phyloP scores from a whole-genome alignment of 495 filamentous ascomycete genomes.

The Gamarada debralockiae region DNA sequence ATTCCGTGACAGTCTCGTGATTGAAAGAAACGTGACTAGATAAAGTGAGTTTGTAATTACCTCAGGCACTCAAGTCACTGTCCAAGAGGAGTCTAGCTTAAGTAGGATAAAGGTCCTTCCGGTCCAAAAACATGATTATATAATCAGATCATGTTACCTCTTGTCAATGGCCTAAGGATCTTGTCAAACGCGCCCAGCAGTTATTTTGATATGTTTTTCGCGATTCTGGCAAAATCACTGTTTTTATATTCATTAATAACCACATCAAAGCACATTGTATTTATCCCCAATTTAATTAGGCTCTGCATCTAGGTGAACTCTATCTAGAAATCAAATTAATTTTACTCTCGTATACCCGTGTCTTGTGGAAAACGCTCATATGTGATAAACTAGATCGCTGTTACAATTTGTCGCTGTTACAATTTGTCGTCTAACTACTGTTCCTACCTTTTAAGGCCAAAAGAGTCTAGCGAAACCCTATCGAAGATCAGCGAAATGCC shows the following conservation, averaged over 20 bases:
- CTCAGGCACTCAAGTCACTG: background rate
- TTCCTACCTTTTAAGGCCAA: background rate
- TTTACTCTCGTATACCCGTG: too few species aligned
- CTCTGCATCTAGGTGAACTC: background rate
- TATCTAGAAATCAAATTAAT: too few species aligned
- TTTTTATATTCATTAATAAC: conserved; percentile 6
- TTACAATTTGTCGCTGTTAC: too few species aligned
- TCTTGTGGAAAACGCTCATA: conserved; percentile 1
- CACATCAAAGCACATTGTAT: background rate
- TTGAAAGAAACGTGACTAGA: too few species aligned
- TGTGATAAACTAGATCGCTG: background rate
- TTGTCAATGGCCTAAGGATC: background rate
- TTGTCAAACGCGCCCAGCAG: background rate
- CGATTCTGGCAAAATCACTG: conserved; percentile 1
- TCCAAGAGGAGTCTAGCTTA: background rate
- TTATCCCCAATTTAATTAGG: conserved; percentile 1
- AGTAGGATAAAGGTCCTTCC: background rate
- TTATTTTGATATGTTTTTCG: conserved; percentile 7
- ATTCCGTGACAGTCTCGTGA: too few species aligned
- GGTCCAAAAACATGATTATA: too few species aligned
- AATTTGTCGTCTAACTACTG: background rate
- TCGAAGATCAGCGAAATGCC: background rate
- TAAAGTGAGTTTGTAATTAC: too few species aligned
- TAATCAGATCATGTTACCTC: too few species aligned
- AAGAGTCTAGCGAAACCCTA: background rate